phyloP scores from a whole-genome alignment of 345 rosid genomes.

The Salix caprea region DNA sequence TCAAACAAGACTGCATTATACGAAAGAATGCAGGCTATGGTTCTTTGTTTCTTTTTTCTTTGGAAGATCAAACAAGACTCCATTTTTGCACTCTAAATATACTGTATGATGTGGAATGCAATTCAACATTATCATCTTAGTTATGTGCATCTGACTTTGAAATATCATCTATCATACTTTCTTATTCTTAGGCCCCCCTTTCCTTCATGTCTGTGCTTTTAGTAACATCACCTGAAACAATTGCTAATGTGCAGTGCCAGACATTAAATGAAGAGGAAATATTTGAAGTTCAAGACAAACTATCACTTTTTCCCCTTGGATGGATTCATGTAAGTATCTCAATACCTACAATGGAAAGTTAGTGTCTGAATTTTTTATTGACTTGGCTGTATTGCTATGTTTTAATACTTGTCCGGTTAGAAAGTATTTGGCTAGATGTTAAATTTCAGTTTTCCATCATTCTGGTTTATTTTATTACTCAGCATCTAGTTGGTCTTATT shows the following conservation, averaged over 20 bases:
- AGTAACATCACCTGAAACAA: neutral
- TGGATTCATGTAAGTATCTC: conserved; percentile 85
- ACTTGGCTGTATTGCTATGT: neutral
- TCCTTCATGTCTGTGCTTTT: neutral
- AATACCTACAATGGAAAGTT: neutral
- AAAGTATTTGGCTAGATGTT: neutral
- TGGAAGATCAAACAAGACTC: no score
- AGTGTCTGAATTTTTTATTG: neutral
- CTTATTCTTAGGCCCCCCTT: neutral
- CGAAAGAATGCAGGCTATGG: neutral
- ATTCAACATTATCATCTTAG: neutral
- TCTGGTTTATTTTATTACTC: no score
- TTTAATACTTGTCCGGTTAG: neutral
- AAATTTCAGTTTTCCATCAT: no score
- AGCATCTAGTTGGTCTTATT: no score
- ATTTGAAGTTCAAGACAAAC: conserved; percentile 82
- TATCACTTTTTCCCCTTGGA: conserved; percentile 79
- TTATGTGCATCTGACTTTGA: neutral
- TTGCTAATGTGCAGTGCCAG: conserved; percentile 55
- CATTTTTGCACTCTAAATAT: neutral
- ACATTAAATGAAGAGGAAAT: conserved; percentile 92
- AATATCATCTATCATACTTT: neutral
- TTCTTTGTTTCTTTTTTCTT: neutral
- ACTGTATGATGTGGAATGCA: neutral
- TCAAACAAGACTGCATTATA: neutral